These are phyloP conservation scores for Capsicum chinense DNA, from an alignment of 257 asterid genomes.

Conservation along the genomic window DNA sequence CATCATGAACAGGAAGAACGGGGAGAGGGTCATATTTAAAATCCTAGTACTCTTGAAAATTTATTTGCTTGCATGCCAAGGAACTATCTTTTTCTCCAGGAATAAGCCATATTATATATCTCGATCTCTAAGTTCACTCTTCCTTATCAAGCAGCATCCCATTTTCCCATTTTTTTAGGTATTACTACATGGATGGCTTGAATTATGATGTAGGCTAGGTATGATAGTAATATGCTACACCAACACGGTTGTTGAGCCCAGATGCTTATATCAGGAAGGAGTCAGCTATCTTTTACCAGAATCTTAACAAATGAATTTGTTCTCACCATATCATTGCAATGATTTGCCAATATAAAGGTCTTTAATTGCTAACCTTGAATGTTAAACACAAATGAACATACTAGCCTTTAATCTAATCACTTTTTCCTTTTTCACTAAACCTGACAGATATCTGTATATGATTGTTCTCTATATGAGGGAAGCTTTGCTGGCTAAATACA, in stretches of 20 bases:
- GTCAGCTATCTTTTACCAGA: not conserved
- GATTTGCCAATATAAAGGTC: not conserved
- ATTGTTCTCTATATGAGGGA: slow-evolving; percentile 12
- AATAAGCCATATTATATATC: not conserved
- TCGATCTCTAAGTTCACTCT: not conserved
- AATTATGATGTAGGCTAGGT: slow-evolving; percentile 22
- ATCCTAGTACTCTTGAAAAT: not conserved
- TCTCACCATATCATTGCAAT: slow-evolving; percentile 6
- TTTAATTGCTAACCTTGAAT: slow-evolving; percentile 1
- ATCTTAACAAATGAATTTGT: not conserved
- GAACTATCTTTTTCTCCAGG: slow-evolving; percentile 2
- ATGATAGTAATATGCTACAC: not conserved
- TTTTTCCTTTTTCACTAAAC: slow-evolving; percentile 9
- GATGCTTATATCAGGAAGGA: slow-evolving; percentile 25
- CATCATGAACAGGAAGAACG: not conserved
- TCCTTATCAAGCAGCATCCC: not conserved
- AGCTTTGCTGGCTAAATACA: not conserved
- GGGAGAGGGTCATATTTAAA: not conserved
- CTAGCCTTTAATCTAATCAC: not conserved
- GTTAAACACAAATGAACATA: not conserved
- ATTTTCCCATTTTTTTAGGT: not conserved
- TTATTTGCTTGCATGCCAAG: not conserved
- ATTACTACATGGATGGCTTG: not conserved
- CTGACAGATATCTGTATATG: not conserved
- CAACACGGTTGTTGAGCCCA: slow-evolving; percentile 5